Evolutionary conservation across 768 basidiomycete species (phyloP).

Genomic region (Serendipita indica): DNA sequence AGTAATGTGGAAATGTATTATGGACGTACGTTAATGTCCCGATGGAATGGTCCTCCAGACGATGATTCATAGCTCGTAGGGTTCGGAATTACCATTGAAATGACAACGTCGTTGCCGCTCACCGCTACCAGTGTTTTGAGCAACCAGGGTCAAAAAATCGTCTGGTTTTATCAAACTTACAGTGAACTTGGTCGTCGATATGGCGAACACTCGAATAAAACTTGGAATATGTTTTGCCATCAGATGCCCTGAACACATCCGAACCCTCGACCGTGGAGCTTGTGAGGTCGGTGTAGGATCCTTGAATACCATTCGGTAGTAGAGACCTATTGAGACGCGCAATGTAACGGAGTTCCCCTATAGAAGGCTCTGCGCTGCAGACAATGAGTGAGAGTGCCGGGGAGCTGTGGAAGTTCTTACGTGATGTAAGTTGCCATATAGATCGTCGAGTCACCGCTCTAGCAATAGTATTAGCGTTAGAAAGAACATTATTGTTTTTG

Average conservation of each 20-base stretch:
- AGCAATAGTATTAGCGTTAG: constrained; percentile 17
- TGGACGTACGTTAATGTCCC: constrained; percentile 13
- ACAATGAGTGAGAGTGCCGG: no score
- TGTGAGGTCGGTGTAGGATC: constrained; percentile 9
- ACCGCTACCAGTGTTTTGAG: background rate
- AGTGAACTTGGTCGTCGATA: constrained; percentile 36
- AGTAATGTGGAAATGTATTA: background rate
- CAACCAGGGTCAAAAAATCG: constrained; percentile 26
- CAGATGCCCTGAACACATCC: constrained; percentile 28
- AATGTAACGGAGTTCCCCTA: constrained; percentile 37
- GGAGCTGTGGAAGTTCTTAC: constrained; percentile 23
- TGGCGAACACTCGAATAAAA: constrained; percentile 28
- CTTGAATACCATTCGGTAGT: constrained; percentile 26
- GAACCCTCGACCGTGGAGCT: constrained; percentile 31
- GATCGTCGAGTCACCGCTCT: constrained; percentile 31
- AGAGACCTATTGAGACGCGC: constrained; percentile 30
- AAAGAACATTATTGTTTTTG: background rate
- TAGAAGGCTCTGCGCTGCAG: constrained; percentile 29
- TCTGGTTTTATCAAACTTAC: constrained; percentile 28
- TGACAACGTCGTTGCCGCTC: background rate
- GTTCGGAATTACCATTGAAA: constrained; percentile 31
- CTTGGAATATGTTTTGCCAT: constrained; percentile 35
- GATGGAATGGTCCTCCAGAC: constrained; percentile 37
- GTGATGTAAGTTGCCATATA: constrained; percentile 30
- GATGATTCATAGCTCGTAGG: constrained; percentile 29